phyloP scores from a whole-genome alignment of 495 filamentous ascomycete species.

The Aspergillus avenaceus region DNA sequence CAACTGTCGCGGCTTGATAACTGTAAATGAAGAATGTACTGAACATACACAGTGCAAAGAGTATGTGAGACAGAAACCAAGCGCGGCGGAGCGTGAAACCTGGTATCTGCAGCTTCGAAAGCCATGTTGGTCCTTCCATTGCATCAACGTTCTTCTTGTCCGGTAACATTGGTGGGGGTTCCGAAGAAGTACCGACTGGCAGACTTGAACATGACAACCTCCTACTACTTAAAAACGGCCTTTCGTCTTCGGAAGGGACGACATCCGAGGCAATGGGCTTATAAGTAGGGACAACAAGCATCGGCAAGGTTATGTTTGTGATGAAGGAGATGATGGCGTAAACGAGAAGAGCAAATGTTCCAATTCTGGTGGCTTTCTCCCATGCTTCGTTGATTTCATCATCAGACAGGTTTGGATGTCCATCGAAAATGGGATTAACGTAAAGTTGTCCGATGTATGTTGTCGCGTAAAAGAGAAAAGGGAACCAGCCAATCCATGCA shows the following conservation, averaged over 20 bases:
- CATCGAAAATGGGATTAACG: constrained; percentile 70
- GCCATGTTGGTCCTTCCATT: constrained; percentile 25
- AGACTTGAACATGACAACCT: constrained; percentile 31
- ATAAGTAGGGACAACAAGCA: constrained; percentile 76
- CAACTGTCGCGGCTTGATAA: constrained; percentile 60
- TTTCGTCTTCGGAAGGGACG: constrained; percentile 14
- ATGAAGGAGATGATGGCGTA: constrained; percentile 78
- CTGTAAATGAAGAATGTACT: constrained; percentile 72
- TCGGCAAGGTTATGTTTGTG: constrained; percentile 75
- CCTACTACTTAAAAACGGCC: constrained; percentile 9
- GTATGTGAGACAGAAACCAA: constrained; percentile 76
- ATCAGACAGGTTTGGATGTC: constrained; percentile 69
- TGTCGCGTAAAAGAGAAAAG: constrained; percentile 89
- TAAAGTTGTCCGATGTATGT: constrained; percentile 90
- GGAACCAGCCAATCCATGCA: constrained; percentile 94
- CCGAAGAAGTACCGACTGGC: constrained; percentile 23
- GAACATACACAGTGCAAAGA: constrained; percentile 76
- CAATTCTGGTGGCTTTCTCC: constrained; percentile 76
- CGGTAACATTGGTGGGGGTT: constrained; percentile 22
- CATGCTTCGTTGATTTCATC: constrained; percentile 71
- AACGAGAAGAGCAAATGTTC: constrained; percentile 81
- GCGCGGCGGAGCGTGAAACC: constrained; percentile 80
- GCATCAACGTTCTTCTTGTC: constrained; percentile 3
- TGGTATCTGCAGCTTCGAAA: constrained; percentile 63
- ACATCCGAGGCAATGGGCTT: constrained; percentile 8